These are phyloP conservation scores for Coniochaeta sp. DNA, from an alignment of 2,329 filamentous ascomycete species.

Conservation along the genomic window DNA sequence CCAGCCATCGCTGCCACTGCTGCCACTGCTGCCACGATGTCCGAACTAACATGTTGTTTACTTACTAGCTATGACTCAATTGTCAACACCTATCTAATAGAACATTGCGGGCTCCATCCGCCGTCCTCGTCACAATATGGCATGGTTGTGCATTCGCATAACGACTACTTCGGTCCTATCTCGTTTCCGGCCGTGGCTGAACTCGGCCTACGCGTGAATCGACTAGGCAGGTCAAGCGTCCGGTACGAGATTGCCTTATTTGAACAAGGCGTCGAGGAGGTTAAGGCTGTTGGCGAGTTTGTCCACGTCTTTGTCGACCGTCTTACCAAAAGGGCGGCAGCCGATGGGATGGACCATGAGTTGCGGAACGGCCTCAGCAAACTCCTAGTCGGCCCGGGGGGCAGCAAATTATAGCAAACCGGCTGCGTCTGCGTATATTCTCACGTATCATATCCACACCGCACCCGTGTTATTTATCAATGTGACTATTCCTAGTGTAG, in stretches of 20 bases:
- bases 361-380: conserved; percentile 53
- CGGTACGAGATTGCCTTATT: conserved; percentile 88
- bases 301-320: conserved; percentile 85
- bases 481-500: too few species aligned
- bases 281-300: conserved; percentile 80
- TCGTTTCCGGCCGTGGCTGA: conserved; percentile 78
- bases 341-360: conserved; percentile 52
- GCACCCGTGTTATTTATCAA: too few species aligned
- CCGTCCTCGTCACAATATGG: conserved; percentile 65
- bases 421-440: neutral
- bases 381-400: conserved; percentile 31
- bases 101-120: conserved; percentile 67
- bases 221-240: conserved; percentile 78
- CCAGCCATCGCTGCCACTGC: neutral
- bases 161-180: conserved; percentile 76
- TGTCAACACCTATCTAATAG: conserved; percentile 81
- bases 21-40: neutral
- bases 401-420: conserved; percentile 15
- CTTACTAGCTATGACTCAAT: conserved; percentile 76
- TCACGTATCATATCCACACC: too few species aligned
- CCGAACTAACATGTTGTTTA: neutral
- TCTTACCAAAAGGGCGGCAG: conserved; percentile 58
- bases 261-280: conserved; percentile 60
- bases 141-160: conserved; percentile 78
- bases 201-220: conserved; percentile 73